A percentile compares a stretch with the other conserved stretches of the same genome.
These are phyloP conservation scores for Orbilia blumenaviensis DNA, from an alignment of 2,329 filamentous ascomycete genomes.

Conservation along the genomic window DNA sequence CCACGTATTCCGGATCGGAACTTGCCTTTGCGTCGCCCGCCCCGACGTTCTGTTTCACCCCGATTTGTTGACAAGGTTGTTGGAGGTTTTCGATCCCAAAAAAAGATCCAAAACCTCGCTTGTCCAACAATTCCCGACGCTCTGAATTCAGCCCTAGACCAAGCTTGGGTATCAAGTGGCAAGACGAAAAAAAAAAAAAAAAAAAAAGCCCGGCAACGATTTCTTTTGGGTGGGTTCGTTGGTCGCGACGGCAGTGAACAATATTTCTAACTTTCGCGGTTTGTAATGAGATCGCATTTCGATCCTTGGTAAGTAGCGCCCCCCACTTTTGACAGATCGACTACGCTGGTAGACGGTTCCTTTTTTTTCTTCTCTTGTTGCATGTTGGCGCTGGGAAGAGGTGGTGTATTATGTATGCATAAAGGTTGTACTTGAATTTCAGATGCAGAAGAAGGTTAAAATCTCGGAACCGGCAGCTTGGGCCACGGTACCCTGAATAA, in stretches of 20 bases:
- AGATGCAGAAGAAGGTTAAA: slow-evolving; percentile 53
- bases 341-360: background rate
- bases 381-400: too few relatives aligned
- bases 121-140: slow-evolving; percentile 11
- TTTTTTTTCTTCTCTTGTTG: background rate
- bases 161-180: slow-evolving; percentile 14
- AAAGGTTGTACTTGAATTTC: slow-evolving; percentile 19
- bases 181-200: slow-evolving; percentile 5
- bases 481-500: slow-evolving; percentile 50
- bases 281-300: slow-evolving; percentile 18
- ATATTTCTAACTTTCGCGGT: slow-evolving; percentile 4
- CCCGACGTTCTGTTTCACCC: slow-evolving; percentile 14
- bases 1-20: slow-evolving; percentile 19
- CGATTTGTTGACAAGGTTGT: slow-evolving; percentile 21
- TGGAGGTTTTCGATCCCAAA: slow-evolving; percentile 4
- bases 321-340: slow-evolving; percentile 13
- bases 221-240: too few relatives aligned
- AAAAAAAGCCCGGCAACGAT: background rate
- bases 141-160: slow-evolving; percentile 23
- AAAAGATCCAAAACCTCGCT: slow-evolving; percentile 30
- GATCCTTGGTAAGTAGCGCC: background rate
- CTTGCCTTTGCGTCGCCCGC: slow-evolving; percentile 26
- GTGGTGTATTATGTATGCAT: too few relatives aligned
- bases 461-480: slow-evolving; percentile 51
- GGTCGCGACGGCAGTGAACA: too few relatives aligned